These are phyloP conservation scores for Aspergillus clavatus DNA, from an alignment of 2,329 filamentous ascomycete species.

Conservation along the genomic window DNA sequence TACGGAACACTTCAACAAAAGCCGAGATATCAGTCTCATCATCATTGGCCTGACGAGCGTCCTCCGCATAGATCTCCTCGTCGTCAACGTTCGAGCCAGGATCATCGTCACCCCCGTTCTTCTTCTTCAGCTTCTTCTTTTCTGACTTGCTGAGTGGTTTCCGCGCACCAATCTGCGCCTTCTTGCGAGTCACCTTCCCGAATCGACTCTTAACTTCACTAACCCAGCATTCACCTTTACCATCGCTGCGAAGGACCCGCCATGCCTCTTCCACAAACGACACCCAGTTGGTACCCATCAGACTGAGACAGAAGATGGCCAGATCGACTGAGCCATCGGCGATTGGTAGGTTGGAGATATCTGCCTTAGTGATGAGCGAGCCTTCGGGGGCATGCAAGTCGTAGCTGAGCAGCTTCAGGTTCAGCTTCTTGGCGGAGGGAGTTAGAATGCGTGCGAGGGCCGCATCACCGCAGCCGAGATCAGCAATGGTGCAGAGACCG, in stretches of 20 bases:
- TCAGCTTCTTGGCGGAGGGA: slow-evolving; percentile 58
- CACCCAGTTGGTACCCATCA: slow-evolving; percentile 99
- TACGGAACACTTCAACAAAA: slow-evolving; percentile 77
- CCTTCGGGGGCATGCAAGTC: slow-evolving; percentile 72
- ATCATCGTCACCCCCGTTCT: slow-evolving; percentile 46
- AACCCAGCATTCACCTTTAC: slow-evolving; percentile 80
- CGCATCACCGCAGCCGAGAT: slow-evolving; percentile 91
- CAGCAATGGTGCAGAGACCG: slow-evolving; percentile 73
- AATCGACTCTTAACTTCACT: slow-evolving; percentile 96
- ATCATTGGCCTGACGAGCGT: slow-evolving; percentile 49
- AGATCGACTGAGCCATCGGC: slow-evolving; percentile 72
- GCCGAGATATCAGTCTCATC: slow-evolving; percentile 80
- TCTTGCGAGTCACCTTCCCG: slow-evolving; percentile 51
- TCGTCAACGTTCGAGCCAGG: slow-evolving; percentile 39
- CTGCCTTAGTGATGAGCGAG: slow-evolving; percentile 75
- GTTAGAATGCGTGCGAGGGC: slow-evolving; percentile 66
- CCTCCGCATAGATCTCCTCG: slow-evolving; percentile 51
- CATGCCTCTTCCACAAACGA: slow-evolving; percentile 95
- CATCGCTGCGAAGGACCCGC: slow-evolving; percentile 84
- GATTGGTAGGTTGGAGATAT: slow-evolving; percentile 80
- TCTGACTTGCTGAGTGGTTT: slow-evolving; percentile 39
- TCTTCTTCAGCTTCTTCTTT: slow-evolving; percentile 43
- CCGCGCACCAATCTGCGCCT: slow-evolving; percentile 36
- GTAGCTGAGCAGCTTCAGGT: slow-evolving; percentile 73
- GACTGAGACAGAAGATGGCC: slow-evolving; percentile 87